Evolutionary conservation across 1,139 yeast genomes (phyloP), one percentile per base, ranked within the genome.

Genomic region (Blastobotrys niveus): DNA sequence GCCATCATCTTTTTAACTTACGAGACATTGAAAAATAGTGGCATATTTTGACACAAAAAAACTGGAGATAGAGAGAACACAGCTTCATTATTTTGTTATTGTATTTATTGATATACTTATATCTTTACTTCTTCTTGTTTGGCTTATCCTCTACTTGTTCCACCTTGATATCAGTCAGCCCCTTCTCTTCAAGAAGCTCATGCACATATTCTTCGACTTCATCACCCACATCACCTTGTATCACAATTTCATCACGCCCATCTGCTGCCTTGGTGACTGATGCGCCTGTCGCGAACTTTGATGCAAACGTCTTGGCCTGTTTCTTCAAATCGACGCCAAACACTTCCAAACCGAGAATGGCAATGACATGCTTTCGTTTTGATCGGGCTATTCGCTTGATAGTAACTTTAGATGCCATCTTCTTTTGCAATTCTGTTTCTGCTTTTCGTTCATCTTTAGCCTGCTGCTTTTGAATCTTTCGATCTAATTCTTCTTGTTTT

Each of bases 221-320:
- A 55, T 88, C 96, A 52, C 89, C 83, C 38, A 89, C 93, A 64
- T 91, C 98, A 56, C 98, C 98, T 68, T 89, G 97, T 48, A 89
- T 83, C 51, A 87, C 77, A 47, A 89, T 79, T 60, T 89, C 97
- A 52, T 89, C 96, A 61, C 83, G 84, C 66, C 89, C 89, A 55
- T 89, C 97, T 9, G 82, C 91, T 52, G 82, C 83, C 67, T 89
- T 89, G 7, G 89, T 81, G n/a, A 89, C 96, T 36, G 93, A 80
- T 21, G 96, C 93, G 39, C 98, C 98, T 3, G 97, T 89, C 19
- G 98, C 98, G 62, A 89, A 91, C 64, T 86, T 87, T 33, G 93
- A 82, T 0, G 96, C 94, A 66, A 91, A 87, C 0, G 88, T 81
- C 72, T 91, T 91, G 38, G 96, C 85, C 54, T 87, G 73, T 61